phyloP scores from a whole-genome alignment of 2,329 filamentous ascomycete species.

The Alternaria sp. region DNA sequence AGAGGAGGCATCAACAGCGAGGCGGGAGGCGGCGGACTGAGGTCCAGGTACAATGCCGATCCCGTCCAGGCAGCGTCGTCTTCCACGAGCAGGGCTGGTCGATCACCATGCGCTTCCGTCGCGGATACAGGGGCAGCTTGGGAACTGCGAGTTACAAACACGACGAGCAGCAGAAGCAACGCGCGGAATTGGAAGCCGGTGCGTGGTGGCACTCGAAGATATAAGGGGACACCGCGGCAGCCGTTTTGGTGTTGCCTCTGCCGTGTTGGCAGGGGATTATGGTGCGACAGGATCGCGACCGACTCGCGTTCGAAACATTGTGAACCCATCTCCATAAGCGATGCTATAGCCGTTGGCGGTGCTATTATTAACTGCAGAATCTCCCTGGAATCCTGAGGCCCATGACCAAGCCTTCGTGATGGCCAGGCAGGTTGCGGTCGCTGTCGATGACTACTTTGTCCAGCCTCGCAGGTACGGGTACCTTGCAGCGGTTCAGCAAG shows the following conservation, averaged over 20 bases:
- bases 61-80: constrained; percentile 43
- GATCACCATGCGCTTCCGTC: constrained; percentile 44
- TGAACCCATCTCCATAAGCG: constrained; percentile 28
- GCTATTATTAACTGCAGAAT: constrained; percentile 32
- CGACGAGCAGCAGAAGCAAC: constrained; percentile 39
- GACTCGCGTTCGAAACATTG: constrained; percentile 32
- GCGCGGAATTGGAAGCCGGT: constrained; percentile 19
- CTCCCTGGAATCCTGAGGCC: constrained; percentile 24
- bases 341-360: constrained; percentile 15
- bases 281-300: constrained; percentile 46
- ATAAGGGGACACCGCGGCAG: constrained; percentile 32
- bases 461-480: constrained; percentile 15
- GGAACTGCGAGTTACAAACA: constrained; percentile 38
- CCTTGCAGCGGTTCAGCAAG: constrained; percentile 30
- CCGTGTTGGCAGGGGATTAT: constrained; percentile 36
- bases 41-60: constrained; percentile 44
- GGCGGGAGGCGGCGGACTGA: constrained; percentile 38
- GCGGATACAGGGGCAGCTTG: constrained; percentile 40
- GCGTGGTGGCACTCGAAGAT: constrained; percentile 25
- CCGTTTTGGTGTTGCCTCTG: constrained; percentile 33
- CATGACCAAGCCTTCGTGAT: constrained; percentile 30
- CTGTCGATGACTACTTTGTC: constrained; percentile 7
- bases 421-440: not conserved
- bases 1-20: constrained; percentile 49
- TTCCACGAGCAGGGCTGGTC: constrained; percentile 36